Evolutionary conservation across 2,329 filamentous ascomycete species (phyloP).

Genomic region (Scytalidium lignicola): DNA sequence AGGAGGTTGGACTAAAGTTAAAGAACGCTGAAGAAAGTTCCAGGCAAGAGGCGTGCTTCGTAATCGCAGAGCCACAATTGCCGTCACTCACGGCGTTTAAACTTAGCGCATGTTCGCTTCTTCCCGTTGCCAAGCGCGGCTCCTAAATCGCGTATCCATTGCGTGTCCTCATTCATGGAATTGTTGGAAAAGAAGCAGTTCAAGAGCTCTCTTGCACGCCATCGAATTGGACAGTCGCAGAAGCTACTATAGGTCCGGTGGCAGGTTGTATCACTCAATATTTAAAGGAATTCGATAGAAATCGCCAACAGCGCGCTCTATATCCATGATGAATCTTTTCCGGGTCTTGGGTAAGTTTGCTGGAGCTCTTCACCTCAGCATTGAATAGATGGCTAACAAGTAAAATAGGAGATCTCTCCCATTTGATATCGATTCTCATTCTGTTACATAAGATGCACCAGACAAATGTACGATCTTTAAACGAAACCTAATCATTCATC

Average conservation of each 20-base stretch:
- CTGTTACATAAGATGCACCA: slow-evolving; percentile 94
- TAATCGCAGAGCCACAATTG: slow-evolving; percentile 16
- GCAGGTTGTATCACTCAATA: slow-evolving; percentile 6
- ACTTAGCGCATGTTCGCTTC: slow-evolving; percentile 7
- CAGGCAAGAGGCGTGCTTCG: slow-evolving; percentile 22
- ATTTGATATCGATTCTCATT: slow-evolving; percentile 90
- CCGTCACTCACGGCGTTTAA: background rate
- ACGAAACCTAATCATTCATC: background rate
- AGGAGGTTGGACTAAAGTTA: slow-evolving; percentile 4
- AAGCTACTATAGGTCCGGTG: slow-evolving; percentile 10
- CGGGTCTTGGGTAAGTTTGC: slow-evolving; percentile 54
- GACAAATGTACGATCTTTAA: slow-evolving; percentile 64
- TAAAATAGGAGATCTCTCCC: slow-evolving; percentile 80
- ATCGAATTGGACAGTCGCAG: slow-evolving; percentile 7
- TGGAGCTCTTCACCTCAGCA: background rate
- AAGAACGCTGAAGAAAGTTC: slow-evolving; percentile 18
- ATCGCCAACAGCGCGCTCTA: slow-evolving; percentile 16
- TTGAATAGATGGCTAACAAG: background rate
- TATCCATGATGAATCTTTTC: slow-evolving; percentile 62
- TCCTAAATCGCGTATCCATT: slow-evolving; percentile 14
- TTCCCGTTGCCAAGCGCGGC: slow-evolving; percentile 3
- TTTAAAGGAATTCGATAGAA: background rate
- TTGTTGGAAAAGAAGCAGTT: background rate
- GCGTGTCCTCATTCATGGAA: slow-evolving; percentile 19
- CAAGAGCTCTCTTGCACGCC: slow-evolving; percentile 2